Percentiles rank a stretch among this genome's conserved stretches.
These are phyloP conservation scores for Daldinia caldariorum DNA, from an alignment of 495 filamentous ascomycete genomes.

Conservation along the genomic window DNA sequence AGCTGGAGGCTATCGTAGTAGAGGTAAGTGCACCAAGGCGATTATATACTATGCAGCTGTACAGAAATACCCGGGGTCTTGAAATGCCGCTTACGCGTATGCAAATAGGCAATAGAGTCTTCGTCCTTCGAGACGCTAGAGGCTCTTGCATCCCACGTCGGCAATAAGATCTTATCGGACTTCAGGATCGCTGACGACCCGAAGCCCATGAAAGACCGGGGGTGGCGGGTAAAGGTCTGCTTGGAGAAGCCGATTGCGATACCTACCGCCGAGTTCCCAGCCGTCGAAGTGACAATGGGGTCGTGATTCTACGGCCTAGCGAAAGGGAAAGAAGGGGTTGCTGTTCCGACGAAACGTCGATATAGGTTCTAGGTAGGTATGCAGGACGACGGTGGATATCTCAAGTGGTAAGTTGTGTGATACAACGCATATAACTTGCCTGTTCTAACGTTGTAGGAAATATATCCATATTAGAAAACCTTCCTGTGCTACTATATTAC, in stretches of 20 bases:
- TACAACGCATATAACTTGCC: background rate
- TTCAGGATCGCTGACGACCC: constrained; percentile 40
- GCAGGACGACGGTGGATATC: background rate
- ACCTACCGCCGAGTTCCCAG: constrained; percentile 65
- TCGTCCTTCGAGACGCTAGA: constrained; percentile 73
- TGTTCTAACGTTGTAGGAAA: background rate
- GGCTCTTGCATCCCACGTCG: constrained; percentile 61
- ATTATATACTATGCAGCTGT: background rate
- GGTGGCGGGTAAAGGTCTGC: constrained; percentile 59
- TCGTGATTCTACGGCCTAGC: constrained; percentile 1
- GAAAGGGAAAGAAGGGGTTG: background rate
- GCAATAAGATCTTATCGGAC: constrained; percentile 51
- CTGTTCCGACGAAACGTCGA: background rate
- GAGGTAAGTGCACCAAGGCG: constrained; percentile 54
- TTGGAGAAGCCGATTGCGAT: constrained; percentile 70
- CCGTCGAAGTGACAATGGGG: constrained; percentile 59
- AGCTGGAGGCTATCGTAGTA: constrained; percentile 60
- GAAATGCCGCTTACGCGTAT: constrained; percentile 19
- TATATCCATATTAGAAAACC: background rate
- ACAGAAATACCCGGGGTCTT: no score
- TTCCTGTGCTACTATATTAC: background rate
- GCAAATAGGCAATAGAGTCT: constrained; percentile 59
- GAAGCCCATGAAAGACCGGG: constrained; percentile 41
- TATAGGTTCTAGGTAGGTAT: background rate
- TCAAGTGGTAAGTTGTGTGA: background rate